Conservation (phyloP, 176 grass and related monocot genomes). For the Urochloa ruziziensis region DNA sequence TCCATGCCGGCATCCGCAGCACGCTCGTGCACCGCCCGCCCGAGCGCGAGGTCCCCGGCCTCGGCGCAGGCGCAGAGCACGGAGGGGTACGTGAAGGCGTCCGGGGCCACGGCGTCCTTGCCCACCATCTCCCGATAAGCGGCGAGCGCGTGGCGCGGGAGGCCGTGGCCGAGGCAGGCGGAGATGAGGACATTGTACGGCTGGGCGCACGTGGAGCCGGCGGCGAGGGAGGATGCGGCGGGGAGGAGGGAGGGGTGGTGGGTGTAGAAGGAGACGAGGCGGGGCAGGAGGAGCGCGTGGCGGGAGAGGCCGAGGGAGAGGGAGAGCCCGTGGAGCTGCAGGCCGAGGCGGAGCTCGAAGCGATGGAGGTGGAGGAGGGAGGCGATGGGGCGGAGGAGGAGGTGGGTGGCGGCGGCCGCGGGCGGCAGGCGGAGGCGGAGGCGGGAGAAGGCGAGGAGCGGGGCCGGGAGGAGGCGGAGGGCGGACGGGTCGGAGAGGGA, state of each 20-base stretch:
- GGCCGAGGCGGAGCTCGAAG: constrained; percentile 20
- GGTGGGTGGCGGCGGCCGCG: not conserved
- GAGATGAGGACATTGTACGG: constrained; percentile 56
- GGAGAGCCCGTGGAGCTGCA: constrained; percentile 51
- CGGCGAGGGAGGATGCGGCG: constrained; percentile 33
- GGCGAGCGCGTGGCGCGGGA: constrained; percentile 34
- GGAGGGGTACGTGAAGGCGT: constrained; percentile 58
- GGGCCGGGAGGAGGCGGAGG: constrained; percentile 26
- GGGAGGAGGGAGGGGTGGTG: constrained; percentile 39
- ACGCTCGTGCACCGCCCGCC: constrained; percentile 36
- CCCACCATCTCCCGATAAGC: constrained; percentile 39
- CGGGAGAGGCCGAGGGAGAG: constrained; percentile 45
- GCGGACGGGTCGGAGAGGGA: constrained; percentile 27
- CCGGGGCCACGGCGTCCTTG: constrained; percentile 14
- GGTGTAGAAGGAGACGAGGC: constrained; percentile 48
- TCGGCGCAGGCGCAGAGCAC: constrained; percentile 58
- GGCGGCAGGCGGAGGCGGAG: constrained; percentile 35
- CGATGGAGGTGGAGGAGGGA: constrained; percentile 21
- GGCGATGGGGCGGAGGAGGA: constrained; percentile 41
- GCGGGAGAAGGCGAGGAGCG: constrained; percentile 40
- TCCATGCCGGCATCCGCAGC: constrained; percentile 18
- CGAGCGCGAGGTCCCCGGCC: constrained; percentile 22
- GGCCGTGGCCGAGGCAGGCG: constrained; percentile 36
- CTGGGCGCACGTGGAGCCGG: constrained; percentile 11
- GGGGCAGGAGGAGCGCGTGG: constrained; percentile 28